Evolutionary conservation across 495 filamentous ascomycete species (phyloP), one percentile per base, ranked within the genome.

Genomic region (Platismatia glauca): DNA sequence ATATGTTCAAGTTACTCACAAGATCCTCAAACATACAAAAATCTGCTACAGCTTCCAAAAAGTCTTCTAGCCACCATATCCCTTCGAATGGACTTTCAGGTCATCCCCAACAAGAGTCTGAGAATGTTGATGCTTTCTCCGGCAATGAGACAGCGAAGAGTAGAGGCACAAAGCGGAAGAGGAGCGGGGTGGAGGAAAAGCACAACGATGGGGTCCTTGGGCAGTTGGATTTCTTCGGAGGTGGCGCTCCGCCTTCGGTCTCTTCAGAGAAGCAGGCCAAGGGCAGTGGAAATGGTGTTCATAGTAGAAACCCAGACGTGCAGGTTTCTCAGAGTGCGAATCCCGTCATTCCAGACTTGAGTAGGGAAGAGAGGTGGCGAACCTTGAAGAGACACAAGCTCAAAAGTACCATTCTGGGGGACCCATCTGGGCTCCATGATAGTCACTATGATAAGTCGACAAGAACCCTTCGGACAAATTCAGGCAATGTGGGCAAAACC

Each of bases 361-460:
- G 75, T 67, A 81, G 86, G 67, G 86, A 86, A 58, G 85, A 93
- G 63, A 84, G 89, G 57, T 82, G 85, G 60, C 83, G 84, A 58
- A 77, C 91, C n/a, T 71, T 97, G 55, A 86, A 85, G 62, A 82
- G 83, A 39, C 91, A 98, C 72, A 89, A 92, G 68, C 78, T 97
- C 65, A 97, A 97, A 72, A 82, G 96, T 31, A 90, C 87, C 0
- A 75, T 90, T 35, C 76, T 95, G 50, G 61, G 73, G 75, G 60
- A 76, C 71, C 41, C 72, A 75, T 37, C 70, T 67, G 37, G 71
- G 59, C 61, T 72, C 22, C 71, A 74, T 65, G 69, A 70, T 6
- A 11, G 64, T 39, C 41, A 58, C 63, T 62, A 74, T 69, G 46
- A 58, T 55, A 12, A 73, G 67, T 55, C 74, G 70, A 67, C 73